Evolutionary conservation across 192 early-diverging fungal species (phyloP).

Genomic region (Entrophospora sp.): DNA sequence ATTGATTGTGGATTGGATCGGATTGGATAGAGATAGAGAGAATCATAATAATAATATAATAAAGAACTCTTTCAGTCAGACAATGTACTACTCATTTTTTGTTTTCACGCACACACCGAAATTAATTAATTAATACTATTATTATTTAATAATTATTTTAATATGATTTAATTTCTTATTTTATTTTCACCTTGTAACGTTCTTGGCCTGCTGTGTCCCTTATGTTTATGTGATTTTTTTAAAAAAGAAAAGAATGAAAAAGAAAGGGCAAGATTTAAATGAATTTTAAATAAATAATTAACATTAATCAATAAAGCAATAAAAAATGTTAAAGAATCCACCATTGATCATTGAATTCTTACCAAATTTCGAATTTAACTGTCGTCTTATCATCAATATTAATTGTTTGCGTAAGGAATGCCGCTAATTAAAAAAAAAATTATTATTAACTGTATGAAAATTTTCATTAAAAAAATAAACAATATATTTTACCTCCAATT

Average conservation of each 20-base stretch:
- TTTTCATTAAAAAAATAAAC: not conserved
- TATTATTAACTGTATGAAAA: not conserved
- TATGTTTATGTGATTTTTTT: not conserved
- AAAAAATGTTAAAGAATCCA: not conserved
- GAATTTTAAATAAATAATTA: not conserved
- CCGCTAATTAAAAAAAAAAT: conserved; percentile 32
- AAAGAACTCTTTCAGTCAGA: not conserved
- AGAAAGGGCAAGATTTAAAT: too few species aligned
- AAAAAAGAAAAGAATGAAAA: not conserved
- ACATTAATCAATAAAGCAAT: not conserved
- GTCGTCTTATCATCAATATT: conserved; percentile 75
- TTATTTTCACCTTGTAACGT: conserved; percentile 47
- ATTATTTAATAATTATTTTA: too few species aligned
- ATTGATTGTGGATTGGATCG: too few species aligned
- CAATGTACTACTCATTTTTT: too few species aligned
- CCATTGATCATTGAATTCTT: too few species aligned
- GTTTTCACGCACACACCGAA: too few species aligned
- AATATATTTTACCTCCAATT: conserved; percentile 55
- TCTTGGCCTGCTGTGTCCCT: conserved; percentile 71
- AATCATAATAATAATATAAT: not conserved
- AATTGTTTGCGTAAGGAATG: conserved; percentile 74
- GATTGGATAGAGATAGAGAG: too few species aligned
- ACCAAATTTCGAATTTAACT: conserved; percentile 95
- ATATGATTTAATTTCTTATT: too few species aligned
- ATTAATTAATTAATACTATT: too few species aligned